Conservation (phyloP, 768 basidiomycete species). For the Xerocomellus intermedius region DNA sequence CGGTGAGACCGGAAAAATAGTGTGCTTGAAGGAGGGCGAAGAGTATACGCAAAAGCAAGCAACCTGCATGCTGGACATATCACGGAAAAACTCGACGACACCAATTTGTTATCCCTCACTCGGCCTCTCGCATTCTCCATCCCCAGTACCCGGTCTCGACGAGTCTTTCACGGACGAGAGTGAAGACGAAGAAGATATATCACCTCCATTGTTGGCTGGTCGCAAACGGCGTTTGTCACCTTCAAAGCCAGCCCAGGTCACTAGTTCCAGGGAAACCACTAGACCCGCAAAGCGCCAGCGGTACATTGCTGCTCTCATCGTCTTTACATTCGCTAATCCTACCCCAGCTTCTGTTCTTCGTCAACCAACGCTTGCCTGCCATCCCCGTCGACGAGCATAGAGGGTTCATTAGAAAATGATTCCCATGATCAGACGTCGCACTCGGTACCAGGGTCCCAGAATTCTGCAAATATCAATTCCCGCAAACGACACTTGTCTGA, state of each 20-base stretch:
- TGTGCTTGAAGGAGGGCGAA: not conserved
- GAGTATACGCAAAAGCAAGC: not conserved
- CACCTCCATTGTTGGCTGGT: constrained; percentile 10
- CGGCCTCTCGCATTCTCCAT: not conserved
- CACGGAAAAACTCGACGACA: not conserved
- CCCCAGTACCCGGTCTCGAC: constrained; percentile 7
- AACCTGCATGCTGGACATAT: not conserved
- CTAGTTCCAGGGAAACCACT: not conserved
- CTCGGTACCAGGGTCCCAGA: not conserved
- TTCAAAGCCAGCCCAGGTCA: not conserved
- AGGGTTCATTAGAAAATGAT: not conserved
- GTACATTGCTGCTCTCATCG: not conserved
- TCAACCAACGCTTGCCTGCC: not conserved
- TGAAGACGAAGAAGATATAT: constrained; percentile 8
- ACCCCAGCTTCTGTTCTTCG: not conserved
- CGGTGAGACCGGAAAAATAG: not conserved
- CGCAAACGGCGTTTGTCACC: constrained; percentile 13
- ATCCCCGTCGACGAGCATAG: not conserved
- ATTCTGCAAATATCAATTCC: not conserved
- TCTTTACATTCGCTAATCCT: not conserved
- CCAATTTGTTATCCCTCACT: constrained; percentile 7
- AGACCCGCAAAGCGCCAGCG: constrained; percentile 8
- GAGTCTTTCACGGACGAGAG: constrained; percentile 10
- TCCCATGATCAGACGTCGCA: not conserved
- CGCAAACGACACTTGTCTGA: constrained; percentile 40